Percentiles rank a stretch among this genome's conserved stretches.
phyloP scores from a whole-genome alignment of 495 filamentous ascomycete genomes.

The Aspergillus sclerotiicarbonarius region DNA sequence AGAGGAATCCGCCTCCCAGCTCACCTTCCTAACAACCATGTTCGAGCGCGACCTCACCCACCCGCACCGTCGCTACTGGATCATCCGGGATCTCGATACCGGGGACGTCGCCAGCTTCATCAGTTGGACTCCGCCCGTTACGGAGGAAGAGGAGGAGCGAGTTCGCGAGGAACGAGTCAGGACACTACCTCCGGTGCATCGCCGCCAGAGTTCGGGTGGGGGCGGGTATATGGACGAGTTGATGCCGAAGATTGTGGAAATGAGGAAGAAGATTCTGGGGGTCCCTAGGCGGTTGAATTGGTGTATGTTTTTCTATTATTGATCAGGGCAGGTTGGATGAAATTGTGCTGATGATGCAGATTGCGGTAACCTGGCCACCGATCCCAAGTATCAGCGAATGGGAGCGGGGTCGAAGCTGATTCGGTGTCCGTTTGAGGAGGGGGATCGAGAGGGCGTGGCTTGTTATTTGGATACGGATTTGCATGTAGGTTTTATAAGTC shows the following conservation, averaged over 20 bases:
- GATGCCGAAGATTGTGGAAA: not conserved
- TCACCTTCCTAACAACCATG: not conserved
- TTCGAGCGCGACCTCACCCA: not conserved
- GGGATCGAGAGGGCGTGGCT: not conserved
- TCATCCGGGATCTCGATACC: not conserved
- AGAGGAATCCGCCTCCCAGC: not conserved
- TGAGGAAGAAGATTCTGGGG: not conserved
- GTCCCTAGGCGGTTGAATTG: not conserved
- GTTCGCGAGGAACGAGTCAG: not conserved
- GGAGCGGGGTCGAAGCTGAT: not conserved
- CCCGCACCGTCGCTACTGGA: not conserved
- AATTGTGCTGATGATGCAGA: not conserved
- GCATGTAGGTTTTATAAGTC: not conserved
- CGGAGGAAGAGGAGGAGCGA: not conserved
- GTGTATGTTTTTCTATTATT: not conserved
- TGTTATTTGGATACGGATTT: not conserved
- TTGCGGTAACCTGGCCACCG: not conserved
- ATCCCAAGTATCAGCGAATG: not conserved
- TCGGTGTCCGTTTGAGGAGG: not conserved
- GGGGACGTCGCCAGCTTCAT: not conserved
- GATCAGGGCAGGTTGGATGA: not conserved
- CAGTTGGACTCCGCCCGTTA: not conserved
- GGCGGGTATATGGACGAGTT: not conserved
- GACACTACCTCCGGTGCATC: not conserved
- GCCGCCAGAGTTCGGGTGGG: not conserved